Percentiles rank a stretch among this genome's conserved stretches.
These are phyloP conservation scores for Kickxella alabastrina DNA, from an alignment of 192 early-diverging fungal species.

Conservation along the genomic window DNA sequence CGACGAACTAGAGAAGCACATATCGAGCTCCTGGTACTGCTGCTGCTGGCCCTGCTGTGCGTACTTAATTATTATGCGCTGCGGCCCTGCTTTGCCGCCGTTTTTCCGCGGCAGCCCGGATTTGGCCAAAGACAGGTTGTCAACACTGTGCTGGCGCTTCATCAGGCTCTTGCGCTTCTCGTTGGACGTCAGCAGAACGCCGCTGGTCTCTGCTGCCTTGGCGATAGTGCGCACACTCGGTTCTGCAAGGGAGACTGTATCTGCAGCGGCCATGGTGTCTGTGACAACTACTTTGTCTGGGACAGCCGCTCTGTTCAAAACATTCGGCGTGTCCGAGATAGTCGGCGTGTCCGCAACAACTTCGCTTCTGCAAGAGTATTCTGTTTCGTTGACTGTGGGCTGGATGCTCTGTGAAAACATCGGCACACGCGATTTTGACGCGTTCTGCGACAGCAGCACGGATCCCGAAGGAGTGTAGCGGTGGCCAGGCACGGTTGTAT, in stretches of 20 bases:
- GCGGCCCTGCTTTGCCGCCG: background rate
- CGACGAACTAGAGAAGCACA: conserved; percentile 1
- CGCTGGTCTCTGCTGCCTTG: background rate
- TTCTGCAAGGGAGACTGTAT: too few relatives aligned
- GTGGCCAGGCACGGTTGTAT: background rate
- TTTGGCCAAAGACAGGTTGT: conserved; percentile 14
- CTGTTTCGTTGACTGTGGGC: background rate
- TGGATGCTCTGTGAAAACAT: background rate
- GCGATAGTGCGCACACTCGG: background rate
- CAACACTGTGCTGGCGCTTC: conserved; percentile 38
- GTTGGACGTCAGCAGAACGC: conserved; percentile 21
- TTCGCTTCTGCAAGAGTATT: too few relatives aligned
- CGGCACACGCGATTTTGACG: background rate
- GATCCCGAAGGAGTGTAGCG: background rate
- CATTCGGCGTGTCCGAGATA: too few relatives aligned
- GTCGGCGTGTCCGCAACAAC: background rate
- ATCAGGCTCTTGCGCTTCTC: conserved; percentile 37
- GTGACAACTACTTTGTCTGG: too few relatives aligned
- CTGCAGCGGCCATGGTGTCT: too few relatives aligned
- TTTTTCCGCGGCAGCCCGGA: background rate
- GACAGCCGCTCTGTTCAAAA: too few relatives aligned
- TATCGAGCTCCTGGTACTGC: background rate
- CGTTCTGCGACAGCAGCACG: background rate
- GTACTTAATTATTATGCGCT: background rate
- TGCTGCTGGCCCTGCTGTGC: background rate